Base-by-base conservation (phyloP, 352 stramenopile genomes). In the Globisporangium carolinianum region DNA sequence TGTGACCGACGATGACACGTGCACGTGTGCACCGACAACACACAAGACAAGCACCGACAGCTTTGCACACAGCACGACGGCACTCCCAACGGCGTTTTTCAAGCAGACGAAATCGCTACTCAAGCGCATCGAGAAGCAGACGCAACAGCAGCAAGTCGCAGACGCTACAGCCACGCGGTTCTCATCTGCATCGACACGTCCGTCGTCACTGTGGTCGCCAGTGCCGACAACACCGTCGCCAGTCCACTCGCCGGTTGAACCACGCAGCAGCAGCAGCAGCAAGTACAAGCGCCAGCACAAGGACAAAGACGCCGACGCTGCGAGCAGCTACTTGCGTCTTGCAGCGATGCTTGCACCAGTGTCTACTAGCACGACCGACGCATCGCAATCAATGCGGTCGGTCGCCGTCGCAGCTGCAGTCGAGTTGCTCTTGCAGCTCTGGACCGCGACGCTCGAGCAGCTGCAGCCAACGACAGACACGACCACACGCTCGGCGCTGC, bases 361-460 rank as follows among this genome's bases (percentile, higher is more conserved):
- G 24, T 32, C 24, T 32, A 32, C 24, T 32, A 32, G 24, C 24
- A 32, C 24, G 24, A 32, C 24, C 24, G 64, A 14, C 37, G 35
- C 4, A 38, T 35, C 24, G 17, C 17, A 38, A 18, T 42, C 51
- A 17, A 59, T 61, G 61, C 68, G 72, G 11, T 66, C 68, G 11
- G 65, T 66, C 24, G 68, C 71, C 35, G 42, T 55, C 18, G 7
- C 38, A 1, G 37, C 48, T 8, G 47, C 38, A 6, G 51, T 55
- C 17, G 53, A 65, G 38, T 60, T 63, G 61, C 68, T 87, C 56
- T 61, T 88, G 6, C 65, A 75, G 63, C 65, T 87, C n/a, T 90
- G 80, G 80, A 64, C 76, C 4, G 74, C 71, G 62, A 61, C 76
- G 49, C 63, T 85, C 10, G 69, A 78, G 62, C 75, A 82, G 47